phyloP scores from a whole-genome alignment of 177 flowering plant species.

The Vitis hybrid region DNA sequence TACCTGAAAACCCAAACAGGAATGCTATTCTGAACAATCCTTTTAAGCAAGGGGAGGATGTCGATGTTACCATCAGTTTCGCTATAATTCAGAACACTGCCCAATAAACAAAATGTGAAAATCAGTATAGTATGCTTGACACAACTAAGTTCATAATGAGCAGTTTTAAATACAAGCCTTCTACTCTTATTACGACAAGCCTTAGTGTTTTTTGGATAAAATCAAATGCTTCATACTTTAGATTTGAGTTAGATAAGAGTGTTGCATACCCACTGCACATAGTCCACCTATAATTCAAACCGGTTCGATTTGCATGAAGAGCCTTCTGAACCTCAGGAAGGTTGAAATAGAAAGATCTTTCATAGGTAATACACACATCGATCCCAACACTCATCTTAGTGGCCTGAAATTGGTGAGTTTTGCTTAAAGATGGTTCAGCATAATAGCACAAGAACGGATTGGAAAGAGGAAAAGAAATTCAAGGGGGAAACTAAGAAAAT shows the following conservation, averaged over 20 bases:
- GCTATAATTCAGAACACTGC: slow-evolving; percentile 65
- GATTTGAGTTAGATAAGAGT: background rate
- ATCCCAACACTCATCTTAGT: slow-evolving; percentile 88
- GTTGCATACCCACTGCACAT: slow-evolving; percentile 84
- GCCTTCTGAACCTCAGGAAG: slow-evolving; percentile 92
- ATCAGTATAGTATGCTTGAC: background rate
- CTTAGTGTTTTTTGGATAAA: too few relatives aligned
- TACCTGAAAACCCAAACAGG: slow-evolving; percentile 96
- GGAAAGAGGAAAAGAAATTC: background rate
- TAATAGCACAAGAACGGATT: background rate
- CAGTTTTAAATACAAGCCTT: background rate
- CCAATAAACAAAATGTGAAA: slow-evolving; percentile 2
- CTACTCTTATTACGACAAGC: too few relatives aligned
- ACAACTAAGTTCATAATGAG: background rate
- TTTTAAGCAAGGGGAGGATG: slow-evolving; percentile 81
- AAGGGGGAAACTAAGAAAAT: slow-evolving; percentile 4
- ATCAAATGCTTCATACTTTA: background rate
- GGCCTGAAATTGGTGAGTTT: slow-evolving; percentile 45
- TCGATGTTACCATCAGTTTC: slow-evolving; percentile 63
- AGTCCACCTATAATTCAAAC: slow-evolving; percentile 70
- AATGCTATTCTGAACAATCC: slow-evolving; percentile 50
- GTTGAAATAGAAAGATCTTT: slow-evolving; percentile 77
- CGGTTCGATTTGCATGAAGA: slow-evolving; percentile 91
- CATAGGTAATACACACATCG: slow-evolving; percentile 85
- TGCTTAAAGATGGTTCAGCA: background rate